phyloP scores from a whole-genome alignment of 345 rosid species.

The Boechera retrofracta region DNA sequence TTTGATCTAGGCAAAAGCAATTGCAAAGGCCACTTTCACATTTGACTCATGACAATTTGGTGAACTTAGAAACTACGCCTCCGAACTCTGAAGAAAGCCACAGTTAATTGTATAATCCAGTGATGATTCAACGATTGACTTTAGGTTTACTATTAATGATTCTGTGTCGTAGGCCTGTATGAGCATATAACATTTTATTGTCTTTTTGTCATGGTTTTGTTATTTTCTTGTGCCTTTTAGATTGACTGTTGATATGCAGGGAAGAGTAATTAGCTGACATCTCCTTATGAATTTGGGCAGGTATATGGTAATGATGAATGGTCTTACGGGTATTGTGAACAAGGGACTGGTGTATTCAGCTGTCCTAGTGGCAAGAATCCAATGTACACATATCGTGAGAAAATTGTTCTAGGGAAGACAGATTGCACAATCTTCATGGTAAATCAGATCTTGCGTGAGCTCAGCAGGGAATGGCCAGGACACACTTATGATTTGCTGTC shows the following conservation, averaged over 20 bases:
- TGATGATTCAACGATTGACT: not conserved
- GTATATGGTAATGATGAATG: slow-evolving; percentile 91
- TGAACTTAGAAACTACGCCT: not conserved
- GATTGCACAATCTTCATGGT: slow-evolving; percentile 63
- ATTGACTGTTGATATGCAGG: not conserved
- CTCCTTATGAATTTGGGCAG: slow-evolving; percentile 45
- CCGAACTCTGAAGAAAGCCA: not conserved
- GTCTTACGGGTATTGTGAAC: slow-evolving; percentile 95
- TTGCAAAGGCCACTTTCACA: slow-evolving; percentile 1
- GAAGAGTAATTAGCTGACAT: slow-evolving; percentile 32
- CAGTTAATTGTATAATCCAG: not conserved
- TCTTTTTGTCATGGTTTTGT: too few relatives aligned
- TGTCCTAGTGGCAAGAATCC: slow-evolving; percentile 88
- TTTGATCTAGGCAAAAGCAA: slow-evolving; percentile 14
- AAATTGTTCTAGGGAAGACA: slow-evolving; percentile 75
- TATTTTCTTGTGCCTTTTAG: too few relatives aligned
- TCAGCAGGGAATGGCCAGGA: slow-evolving; percentile 93
- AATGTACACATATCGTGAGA: slow-evolving; percentile 86
- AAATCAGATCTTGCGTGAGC: slow-evolving; percentile 79
- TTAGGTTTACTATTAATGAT: not conserved
- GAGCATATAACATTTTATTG: not conserved
- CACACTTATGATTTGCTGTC: slow-evolving; percentile 73
- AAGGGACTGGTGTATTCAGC: slow-evolving; percentile 91
- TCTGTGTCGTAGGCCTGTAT: not conserved
- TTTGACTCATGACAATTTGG: slow-evolving; percentile 3